Evolutionary conservation across 306 rosid genomes (phyloP), one percentile per base, ranked within the genome.

Genomic region (Senna tora): DNA sequence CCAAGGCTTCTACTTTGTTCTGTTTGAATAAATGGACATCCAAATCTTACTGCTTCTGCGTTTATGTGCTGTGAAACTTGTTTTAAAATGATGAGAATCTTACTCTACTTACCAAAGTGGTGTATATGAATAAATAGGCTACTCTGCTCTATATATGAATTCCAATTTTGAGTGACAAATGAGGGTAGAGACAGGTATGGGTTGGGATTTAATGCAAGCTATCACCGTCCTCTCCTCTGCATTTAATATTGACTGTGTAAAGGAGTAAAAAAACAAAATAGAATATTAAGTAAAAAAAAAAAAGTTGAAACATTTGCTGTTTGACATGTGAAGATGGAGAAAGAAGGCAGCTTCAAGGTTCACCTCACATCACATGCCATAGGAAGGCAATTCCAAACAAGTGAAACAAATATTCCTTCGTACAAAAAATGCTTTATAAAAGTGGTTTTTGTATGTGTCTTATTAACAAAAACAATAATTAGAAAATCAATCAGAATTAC

Each of bases 221-320:
- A 78, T 65, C n/a, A 47, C 46, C n/a, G n/a, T n/a, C n/a, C n/a
- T 53, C n/a, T 15, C 33, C 43, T 64, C 82, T 65, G 43, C 16
- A 42, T 69, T 45, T 19, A 32, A 65, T 73, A 79, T 71, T 77
- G 54, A 80, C 78, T 78, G 81, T n/a, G n/a, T n/a, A n/a, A n/a
- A n/a, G n/a, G n/a, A n/a, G n/a, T n/a, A n/a, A n/a, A n/a, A n/a
- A n/a, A n/a, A n/a, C n/a, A n/a, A n/a, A n/a, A n/a, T n/a, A n/a
- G 83, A 68, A 68, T 56, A 53, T 38, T 11, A 72, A 22, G 13
- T 64, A 20, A 1, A 47, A 34, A 65, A 64, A 0, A 47, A 34
- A 65, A 63, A n/a, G n/a, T n/a, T n/a, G n/a, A n/a, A n/a, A n/a
- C n/a, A 33, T 67, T 65, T 68, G 8, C 57, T 14, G n/a, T 34